phyloP scores from a whole-genome alignment of 768 basidiomycete genomes.

The Suillus spraguei region DNA sequence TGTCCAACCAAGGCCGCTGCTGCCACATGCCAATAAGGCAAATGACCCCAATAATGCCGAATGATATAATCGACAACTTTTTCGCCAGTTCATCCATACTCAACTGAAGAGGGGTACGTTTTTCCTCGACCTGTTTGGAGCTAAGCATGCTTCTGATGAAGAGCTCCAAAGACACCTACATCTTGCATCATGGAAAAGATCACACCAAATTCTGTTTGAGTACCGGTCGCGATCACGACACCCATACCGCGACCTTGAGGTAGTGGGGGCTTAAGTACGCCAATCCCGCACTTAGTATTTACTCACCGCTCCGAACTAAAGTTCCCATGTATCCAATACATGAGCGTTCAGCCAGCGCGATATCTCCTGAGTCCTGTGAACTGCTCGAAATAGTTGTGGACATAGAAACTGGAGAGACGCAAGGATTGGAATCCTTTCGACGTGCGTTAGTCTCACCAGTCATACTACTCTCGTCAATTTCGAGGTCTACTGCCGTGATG shows the following conservation, averaged over 20 bases:
- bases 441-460: constrained; percentile 92
- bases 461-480: constrained; percentile 93
- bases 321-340: constrained; percentile 98
- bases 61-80: constrained; percentile 86
- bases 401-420: constrained; percentile 42
- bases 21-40: constrained; percentile 89
- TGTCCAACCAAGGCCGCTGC: constrained; percentile 87
- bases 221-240: constrained; percentile 83
- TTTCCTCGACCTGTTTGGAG: constrained; percentile 66
- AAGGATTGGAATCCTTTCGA: constrained; percentile 62
- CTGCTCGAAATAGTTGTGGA: constrained; percentile 18
- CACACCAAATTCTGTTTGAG: constrained; percentile 91
- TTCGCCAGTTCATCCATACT: constrained; percentile 97
- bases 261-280: neutral
- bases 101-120: constrained; percentile 87
- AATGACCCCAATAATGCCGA: constrained; percentile 93
- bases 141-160: constrained; percentile 7
- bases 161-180: constrained; percentile 41
- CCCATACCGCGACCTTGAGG: constrained; percentile 75
- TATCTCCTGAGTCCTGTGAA: constrained; percentile 22
- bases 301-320: constrained; percentile 81
- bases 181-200: constrained; percentile 99
- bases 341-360: constrained; percentile 78
- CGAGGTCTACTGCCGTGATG: constrained; percentile 78
- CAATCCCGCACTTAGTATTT: neutral